Base-by-base conservation (phyloP, 306 rosid species). In the Hippophae rhamnoides region DNA sequence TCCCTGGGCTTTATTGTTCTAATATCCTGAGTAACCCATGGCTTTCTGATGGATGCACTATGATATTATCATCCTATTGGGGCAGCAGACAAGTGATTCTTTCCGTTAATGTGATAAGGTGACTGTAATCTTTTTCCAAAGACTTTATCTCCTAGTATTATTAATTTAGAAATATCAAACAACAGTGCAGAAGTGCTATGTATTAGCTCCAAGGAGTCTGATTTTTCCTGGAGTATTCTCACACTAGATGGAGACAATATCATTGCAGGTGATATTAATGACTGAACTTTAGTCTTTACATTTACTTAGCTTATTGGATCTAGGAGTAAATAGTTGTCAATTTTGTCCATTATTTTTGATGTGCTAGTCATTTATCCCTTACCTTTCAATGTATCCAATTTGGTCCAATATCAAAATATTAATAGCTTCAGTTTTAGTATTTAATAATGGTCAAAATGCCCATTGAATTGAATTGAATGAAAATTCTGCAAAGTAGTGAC, bases 211-310 rank as follows among this genome's bases (percentile, higher is more conserved):
- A 49, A 61, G 0, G 76, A 82, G 59, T 85, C 93, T 45, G 79
- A 78, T 68, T 81, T 70, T 74, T 92, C 96, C 0, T 92, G 99
- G 99, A 56, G 75, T 71, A 74, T 85, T 76, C 82, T 85, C 65
- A 46, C 93, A 8, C 66, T 92, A 67, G 95, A 92, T 62, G 93
- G 95, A 56, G 67, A 88, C 73, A 81, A 84, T 74, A 61, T 88
- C 57, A 41, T 92, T 92, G 89, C 99, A 49, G 99, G 99, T 92
- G 88, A 58, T 66, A 52, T 69, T 56, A 56, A 78, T 64, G 57
- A 57, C 79, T 63, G 57, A 9, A 57, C 42, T 63, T 55, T 70
- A 27, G 38, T 31, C 38, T 31, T 31, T 31, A 45, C 46, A 65
- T 56, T 63, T 11, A 51, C 26, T 57, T 60, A 56, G 68, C 44